A percentile compares a stretch with the other conserved stretches of the same genome.
Conservation (phyloP, 2,329 filamentous ascomycete genomes). For the Aspergillus sp. region DNA sequence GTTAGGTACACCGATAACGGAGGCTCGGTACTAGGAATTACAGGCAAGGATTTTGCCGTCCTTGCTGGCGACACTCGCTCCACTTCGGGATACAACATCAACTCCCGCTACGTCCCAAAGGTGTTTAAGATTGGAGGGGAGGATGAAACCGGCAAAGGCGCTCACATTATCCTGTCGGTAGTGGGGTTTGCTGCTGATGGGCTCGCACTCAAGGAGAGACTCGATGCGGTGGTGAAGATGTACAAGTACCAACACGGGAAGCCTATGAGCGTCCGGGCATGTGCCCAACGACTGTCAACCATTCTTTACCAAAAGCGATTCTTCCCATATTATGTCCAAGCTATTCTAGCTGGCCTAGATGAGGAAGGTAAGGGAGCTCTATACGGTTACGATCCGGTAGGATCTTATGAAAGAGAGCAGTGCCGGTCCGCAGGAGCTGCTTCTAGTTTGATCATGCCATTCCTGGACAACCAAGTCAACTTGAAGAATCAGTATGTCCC, state of each 20-base stretch:
- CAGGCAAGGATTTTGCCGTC: constrained; percentile 91
- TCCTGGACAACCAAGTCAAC: constrained; percentile 99
- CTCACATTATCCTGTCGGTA: constrained; percentile 85
- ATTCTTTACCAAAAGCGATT: constrained; percentile 97
- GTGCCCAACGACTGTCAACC: constrained; percentile 89
- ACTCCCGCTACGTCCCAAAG: constrained; percentile 92
- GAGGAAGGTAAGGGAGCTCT: constrained; percentile 92
- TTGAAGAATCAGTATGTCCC: constrained; percentile 98
- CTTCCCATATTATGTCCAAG: constrained; percentile 97
- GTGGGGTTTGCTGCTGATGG: constrained; percentile 96
- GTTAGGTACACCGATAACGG: constrained; percentile 89
- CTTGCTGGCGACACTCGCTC: constrained; percentile 96
- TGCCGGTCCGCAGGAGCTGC: constrained; percentile 91
- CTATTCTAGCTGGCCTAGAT: constrained; percentile 90
- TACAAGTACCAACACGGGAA: constrained; percentile 98
- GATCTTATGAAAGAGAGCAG: constrained; percentile 95
- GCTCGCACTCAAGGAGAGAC: constrained; percentile 85
- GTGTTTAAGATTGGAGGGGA: constrained; percentile 96
- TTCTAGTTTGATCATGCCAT: constrained; percentile 95
- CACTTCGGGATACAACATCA: constrained; percentile 97
- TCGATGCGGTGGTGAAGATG: constrained; percentile 96
- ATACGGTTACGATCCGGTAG: constrained; percentile 97
- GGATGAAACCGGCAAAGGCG: constrained; percentile 78
- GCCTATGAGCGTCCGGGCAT: constrained; percentile 89
- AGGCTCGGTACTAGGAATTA: constrained; percentile 92